Conservation (phyloP, 306 rosid species). For the Cercis canadensis region DNA sequence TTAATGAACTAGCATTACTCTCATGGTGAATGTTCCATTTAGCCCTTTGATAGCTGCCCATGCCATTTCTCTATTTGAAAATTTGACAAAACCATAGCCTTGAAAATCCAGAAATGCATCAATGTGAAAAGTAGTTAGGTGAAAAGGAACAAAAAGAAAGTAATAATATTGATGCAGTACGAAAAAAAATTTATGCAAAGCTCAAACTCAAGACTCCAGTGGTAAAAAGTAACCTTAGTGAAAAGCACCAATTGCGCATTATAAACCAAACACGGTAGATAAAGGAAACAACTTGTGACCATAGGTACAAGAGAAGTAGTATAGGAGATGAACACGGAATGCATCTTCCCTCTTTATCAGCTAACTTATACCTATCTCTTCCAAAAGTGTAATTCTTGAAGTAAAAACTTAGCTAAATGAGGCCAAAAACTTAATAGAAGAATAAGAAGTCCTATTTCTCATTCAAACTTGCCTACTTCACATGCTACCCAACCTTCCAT, state of each 20-base stretch:
- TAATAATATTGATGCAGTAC: slow-evolving; percentile 23
- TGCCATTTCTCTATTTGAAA: slow-evolving; percentile 77
- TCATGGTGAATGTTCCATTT: slow-evolving; percentile 68
- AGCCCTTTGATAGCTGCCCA: slow-evolving; percentile 81
- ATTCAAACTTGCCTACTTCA: slow-evolving; percentile 7
- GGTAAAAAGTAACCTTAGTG: slow-evolving; percentile 28
- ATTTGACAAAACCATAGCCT: slow-evolving; percentile 82
- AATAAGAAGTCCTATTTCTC: neutral
- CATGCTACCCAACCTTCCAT: neutral
- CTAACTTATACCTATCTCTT: slow-evolving; percentile 15
- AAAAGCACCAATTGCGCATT: neutral
- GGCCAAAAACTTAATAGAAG: neutral
- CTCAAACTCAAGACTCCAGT: slow-evolving; percentile 17
- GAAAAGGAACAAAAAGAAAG: slow-evolving; percentile 23
- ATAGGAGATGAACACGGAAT: no score
- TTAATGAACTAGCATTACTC: slow-evolving; percentile 55
- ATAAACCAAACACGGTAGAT: neutral
- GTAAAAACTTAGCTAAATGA: slow-evolving; percentile 19
- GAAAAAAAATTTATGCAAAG: neutral
- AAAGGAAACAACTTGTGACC: neutral
- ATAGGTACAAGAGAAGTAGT: neutral
- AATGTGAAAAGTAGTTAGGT: slow-evolving; percentile 32
- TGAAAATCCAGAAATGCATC: slow-evolving; percentile 46
- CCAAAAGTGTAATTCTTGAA: slow-evolving; percentile 10
- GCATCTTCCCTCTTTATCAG: no score